Conservation (phyloP, 345 rosid genomes). For the Melaleuca alternifolia region DNA sequence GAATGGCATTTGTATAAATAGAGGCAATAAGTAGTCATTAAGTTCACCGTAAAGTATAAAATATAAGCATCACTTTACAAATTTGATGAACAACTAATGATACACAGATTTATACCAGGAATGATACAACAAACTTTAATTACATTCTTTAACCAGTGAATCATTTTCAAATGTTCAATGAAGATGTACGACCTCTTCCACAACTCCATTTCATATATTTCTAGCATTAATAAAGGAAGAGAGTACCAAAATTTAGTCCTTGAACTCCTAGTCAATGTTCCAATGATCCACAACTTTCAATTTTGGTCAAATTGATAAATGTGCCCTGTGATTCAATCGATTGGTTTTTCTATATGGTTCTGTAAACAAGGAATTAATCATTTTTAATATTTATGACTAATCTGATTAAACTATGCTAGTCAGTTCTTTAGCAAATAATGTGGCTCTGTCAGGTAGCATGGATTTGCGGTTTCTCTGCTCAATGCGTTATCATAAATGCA, state of each 20-base stretch:
- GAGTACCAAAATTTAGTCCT: neutral
- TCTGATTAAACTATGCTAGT: neutral
- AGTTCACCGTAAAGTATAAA: too few species aligned
- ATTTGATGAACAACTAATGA: neutral
- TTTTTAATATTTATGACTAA: neutral
- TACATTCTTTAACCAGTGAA: neutral
- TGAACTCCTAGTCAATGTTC: neutral
- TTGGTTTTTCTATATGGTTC: too few species aligned
- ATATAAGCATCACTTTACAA: neutral
- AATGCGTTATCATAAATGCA: too few species aligned
- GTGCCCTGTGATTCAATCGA: neutral
- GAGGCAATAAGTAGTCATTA: too few species aligned
- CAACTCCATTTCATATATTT: neutral
- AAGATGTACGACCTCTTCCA: neutral
- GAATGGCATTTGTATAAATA: too few species aligned
- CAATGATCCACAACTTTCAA: too few species aligned
- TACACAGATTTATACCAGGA: neutral
- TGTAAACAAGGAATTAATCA: rapidly evolving
- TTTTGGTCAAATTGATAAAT: neutral
- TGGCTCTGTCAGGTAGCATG: neutral
- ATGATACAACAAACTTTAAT: neutral
- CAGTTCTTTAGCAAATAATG: neutral
- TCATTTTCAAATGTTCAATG: neutral
- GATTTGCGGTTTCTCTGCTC: too few species aligned
- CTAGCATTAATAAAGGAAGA: neutral